Percentiles rank a stretch among this genome's conserved stretches.
Conservation (phyloP, 1,139 yeast genomes). For the Debaryomyces sp. region DNA sequence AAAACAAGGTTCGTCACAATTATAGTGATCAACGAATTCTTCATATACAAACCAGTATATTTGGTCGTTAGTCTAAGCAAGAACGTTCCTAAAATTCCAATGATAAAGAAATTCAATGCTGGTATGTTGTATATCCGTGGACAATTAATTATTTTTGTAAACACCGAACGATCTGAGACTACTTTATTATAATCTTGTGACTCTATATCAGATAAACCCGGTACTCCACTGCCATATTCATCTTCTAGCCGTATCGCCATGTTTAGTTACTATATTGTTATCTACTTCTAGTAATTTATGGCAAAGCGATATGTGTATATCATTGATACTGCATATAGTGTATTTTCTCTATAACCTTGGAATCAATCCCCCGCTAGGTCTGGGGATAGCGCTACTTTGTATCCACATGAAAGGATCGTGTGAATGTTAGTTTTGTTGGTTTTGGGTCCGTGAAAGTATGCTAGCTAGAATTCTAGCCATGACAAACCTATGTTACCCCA, state of each 20-base stretch:
- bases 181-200: background rate
- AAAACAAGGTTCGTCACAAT: constrained; percentile 80
- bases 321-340: background rate
- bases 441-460: no score
- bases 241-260: constrained; percentile 30
- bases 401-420: background rate
- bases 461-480: no score
- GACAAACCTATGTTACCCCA: no score
- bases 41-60: constrained; percentile 66
- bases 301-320: background rate
- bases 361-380: no score
- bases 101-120: constrained; percentile 53
- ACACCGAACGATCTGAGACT: constrained; percentile 11
- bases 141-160: constrained; percentile 35
- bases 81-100: constrained; percentile 50
- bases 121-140: constrained; percentile 49
- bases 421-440: no score
- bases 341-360: background rate
- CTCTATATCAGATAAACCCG: background rate
- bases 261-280: background rate
- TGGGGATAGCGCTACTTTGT: background rate
- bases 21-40: constrained; percentile 72
- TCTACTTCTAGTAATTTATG: background rate
- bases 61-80: constrained; percentile 55
- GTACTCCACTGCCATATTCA: constrained; percentile 10